These are phyloP conservation scores for Zea luxurians DNA, from an alignment of 176 grass and related monocot species.

Conservation along the genomic window DNA sequence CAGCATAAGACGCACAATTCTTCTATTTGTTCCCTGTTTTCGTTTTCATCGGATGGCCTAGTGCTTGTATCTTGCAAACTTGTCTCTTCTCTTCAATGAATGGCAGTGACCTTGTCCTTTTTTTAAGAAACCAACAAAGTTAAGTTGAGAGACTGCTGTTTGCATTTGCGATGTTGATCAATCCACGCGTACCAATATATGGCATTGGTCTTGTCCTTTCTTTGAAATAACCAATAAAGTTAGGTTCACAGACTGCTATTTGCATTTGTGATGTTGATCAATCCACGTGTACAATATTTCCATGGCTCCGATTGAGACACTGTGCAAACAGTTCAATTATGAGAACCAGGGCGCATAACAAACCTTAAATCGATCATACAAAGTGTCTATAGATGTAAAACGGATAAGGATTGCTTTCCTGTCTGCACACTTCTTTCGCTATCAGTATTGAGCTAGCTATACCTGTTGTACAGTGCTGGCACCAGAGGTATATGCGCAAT, in stretches of 20 bases:
- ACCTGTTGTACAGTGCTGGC: slow-evolving; percentile 13
- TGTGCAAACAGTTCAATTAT: slow-evolving; percentile 35
- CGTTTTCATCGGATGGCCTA: not conserved
- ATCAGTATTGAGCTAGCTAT: slow-evolving; percentile 31
- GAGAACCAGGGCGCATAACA: slow-evolving; percentile 25
- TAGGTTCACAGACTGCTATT: too few species aligned
- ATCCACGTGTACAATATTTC: not conserved
- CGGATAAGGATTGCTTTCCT: slow-evolving; percentile 29
- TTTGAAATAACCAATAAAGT: too few species aligned
- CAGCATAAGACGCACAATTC: not conserved
- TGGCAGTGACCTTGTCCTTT: not conserved
- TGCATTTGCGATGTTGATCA: slow-evolving; percentile 17
- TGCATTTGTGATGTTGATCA: too few species aligned
- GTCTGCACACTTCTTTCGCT: slow-evolving; percentile 24
- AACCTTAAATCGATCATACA: slow-evolving; percentile 21
- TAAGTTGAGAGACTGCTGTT: not conserved
- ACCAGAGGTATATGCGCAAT: not conserved
- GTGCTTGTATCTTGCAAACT: not conserved
- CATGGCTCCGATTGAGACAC: not conserved
- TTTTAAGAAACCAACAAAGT: too few species aligned
- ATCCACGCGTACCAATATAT: slow-evolving; percentile 28
- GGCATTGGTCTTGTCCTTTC: too few species aligned
- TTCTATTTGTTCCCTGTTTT: not conserved
- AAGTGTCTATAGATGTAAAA: slow-evolving; percentile 9
- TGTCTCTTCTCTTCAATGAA: not conserved